A percentile compares a stretch with the other conserved stretches of the same genome.
phyloP scores from a whole-genome alignment of 139 green algal genomes.

The Micractinium sp. region DNA sequence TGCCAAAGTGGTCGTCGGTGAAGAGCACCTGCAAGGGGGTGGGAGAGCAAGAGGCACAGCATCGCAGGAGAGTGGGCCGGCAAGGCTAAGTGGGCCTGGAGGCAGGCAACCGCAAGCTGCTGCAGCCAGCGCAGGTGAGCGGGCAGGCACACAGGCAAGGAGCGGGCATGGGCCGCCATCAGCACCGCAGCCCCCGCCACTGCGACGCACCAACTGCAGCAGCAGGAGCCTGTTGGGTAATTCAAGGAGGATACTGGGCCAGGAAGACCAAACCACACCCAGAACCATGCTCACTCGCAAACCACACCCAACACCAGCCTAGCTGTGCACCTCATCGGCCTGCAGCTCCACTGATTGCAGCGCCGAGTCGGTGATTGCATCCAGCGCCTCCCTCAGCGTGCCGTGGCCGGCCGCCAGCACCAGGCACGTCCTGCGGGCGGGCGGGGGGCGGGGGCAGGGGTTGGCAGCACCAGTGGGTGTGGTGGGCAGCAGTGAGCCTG shows the following conservation, averaged over 20 bases:
- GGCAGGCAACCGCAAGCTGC: too few relatives aligned
- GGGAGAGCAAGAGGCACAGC: background rate
- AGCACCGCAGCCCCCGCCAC: background rate
- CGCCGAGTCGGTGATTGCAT: conserved; percentile 11
- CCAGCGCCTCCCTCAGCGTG: conserved; percentile 3
- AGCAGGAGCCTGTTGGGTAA: too few relatives aligned
- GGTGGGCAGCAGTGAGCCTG: background rate
- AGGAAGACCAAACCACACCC: too few relatives aligned
- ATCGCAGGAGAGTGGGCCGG: background rate
- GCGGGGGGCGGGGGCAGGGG: too few relatives aligned
- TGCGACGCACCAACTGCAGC: background rate
- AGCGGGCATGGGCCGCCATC: background rate
- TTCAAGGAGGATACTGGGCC: too few relatives aligned
- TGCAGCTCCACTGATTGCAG: background rate
- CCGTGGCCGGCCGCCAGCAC: background rate
- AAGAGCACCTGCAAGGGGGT: background rate
- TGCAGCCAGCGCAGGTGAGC: too few relatives aligned
- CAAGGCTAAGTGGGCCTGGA: too few relatives aligned
- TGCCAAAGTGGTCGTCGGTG: background rate
- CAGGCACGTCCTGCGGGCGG: background rate
- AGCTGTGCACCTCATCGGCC: background rate
- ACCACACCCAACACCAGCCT: background rate
- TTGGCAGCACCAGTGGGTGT: background rate
- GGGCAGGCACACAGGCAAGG: too few relatives aligned
- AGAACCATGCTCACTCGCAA: background rate